Percentiles rank a stretch among this genome's conserved stretches.
Conservation (phyloP, 371 early-diverging fungal genomes). For the Mucor indicus region DNA sequence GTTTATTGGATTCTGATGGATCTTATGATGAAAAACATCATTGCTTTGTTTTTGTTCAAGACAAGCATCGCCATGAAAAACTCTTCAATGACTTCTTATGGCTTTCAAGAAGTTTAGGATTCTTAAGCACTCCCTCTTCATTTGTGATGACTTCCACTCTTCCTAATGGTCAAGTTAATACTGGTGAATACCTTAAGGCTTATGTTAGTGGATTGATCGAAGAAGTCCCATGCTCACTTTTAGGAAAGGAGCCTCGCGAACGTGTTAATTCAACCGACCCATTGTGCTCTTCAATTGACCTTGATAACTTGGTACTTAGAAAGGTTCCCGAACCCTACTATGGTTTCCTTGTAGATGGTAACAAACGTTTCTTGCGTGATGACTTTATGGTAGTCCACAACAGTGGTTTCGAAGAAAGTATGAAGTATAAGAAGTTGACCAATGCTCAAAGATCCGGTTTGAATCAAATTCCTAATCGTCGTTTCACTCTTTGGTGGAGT, state of each 20-base stretch:
- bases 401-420: conserved; percentile 49
- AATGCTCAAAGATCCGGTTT: conserved; percentile 98
- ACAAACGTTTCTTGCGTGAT: conserved; percentile 43
- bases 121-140: background rate
- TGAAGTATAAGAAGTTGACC: conserved; percentile 93
- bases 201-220: background rate
- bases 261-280: background rate
- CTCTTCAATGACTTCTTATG: background rate
- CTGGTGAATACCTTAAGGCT: background rate
- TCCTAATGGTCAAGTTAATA: no score
- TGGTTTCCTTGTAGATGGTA: conserved; percentile 48
- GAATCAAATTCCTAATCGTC: conserved; percentile 99
- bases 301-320: background rate
- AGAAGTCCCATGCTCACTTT: background rate
- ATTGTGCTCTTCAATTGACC: background rate
- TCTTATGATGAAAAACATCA: background rate
- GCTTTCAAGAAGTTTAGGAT: conserved; percentile 1
- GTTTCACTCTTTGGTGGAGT: conserved; percentile 99
- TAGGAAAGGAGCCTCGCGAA: background rate
- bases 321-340: conserved; percentile 25
- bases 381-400: conserved; percentile 17
- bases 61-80: no score
- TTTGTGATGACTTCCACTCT: no score
- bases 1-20: background rate
- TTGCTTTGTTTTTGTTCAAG: background rate